A percentile compares a stretch with the other conserved stretches of the same genome.
Evolutionary conservation across 495 filamentous ascomycete species (phyloP).

Genomic region (Penicillium waksmanii): DNA sequence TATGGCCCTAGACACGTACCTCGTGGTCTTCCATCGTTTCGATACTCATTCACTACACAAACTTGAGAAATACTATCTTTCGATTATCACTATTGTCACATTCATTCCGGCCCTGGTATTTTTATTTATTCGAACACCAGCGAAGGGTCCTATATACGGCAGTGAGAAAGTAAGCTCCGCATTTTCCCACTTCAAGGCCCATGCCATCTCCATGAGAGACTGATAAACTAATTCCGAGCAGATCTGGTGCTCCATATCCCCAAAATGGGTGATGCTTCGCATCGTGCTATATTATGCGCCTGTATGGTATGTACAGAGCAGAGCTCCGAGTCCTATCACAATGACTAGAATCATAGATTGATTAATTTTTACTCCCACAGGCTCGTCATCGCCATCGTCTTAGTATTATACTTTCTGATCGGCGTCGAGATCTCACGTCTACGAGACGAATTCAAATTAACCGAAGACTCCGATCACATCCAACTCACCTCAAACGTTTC

Average conservation of each 20-base stretch:
- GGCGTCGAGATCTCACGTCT: conserved; percentile 47
- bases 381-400: conserved; percentile 40
- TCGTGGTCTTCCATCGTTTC: conserved; percentile 49
- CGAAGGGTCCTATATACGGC: conserved; percentile 48
- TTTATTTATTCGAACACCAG: conserved; percentile 42
- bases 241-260: conserved; percentile 53
- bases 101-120: conserved; percentile 49
- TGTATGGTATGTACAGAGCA: conserved; percentile 39
- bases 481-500: conserved; percentile 20
- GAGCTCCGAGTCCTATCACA: too few relatives aligned
- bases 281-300: conserved; percentile 49
- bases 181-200: neutral
- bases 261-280: conserved; percentile 47
- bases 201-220: too few relatives aligned
- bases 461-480: conserved; percentile 35
- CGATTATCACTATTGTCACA: conserved; percentile 37
- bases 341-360: too few relatives aligned
- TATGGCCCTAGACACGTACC: conserved; percentile 50
- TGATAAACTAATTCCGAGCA: conserved; percentile 15
- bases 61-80: conserved; percentile 47
- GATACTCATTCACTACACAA: conserved; percentile 41
- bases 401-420: conserved; percentile 46
- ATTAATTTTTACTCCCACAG: conserved; percentile 22
- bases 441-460: conserved; percentile 38
- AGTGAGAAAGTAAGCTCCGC: conserved; percentile 38